Conservation (phyloP, 345 rosid genomes). For the Punica granatum region DNA sequence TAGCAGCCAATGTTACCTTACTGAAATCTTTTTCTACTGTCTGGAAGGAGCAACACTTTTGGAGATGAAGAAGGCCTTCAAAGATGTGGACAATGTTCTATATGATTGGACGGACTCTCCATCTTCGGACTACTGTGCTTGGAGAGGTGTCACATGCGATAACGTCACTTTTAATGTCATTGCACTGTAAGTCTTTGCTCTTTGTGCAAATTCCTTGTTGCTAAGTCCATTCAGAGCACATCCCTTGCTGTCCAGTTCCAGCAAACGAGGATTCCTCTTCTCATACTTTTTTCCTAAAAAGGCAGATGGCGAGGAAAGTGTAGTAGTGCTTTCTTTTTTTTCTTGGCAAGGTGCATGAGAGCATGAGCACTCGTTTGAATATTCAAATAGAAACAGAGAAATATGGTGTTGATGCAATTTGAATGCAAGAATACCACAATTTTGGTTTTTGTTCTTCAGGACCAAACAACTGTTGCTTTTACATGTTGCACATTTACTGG, state of each 20-base stretch:
- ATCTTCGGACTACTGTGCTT: slow-evolving; percentile 76
- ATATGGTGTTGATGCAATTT: background rate
- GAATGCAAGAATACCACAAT: background rate
- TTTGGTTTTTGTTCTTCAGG: slow-evolving; percentile 2
- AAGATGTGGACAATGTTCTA: slow-evolving; percentile 81
- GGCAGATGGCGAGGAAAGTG: background rate
- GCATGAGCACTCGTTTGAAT: background rate
- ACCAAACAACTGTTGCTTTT: background rate
- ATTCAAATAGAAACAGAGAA: background rate
- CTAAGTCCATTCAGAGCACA: background rate
- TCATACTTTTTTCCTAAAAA: background rate
- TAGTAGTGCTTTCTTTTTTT: background rate
- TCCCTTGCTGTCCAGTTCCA: background rate
- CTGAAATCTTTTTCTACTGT: background rate
- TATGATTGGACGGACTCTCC: slow-evolving; percentile 80
- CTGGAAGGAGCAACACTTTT: slow-evolving; percentile 56
- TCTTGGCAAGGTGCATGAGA: background rate
- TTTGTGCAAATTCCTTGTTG: background rate
- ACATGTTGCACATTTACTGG: background rate
- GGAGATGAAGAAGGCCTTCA: slow-evolving; percentile 92
- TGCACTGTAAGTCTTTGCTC: slow-evolving; percentile 53
- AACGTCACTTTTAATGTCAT: slow-evolving; percentile 74
- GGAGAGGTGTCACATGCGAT: slow-evolving; percentile 89
- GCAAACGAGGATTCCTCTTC: background rate
- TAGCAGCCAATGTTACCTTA: background rate